phyloP scores from a whole-genome alignment of 495 filamentous ascomycete species.

The Sordaria brevicollis region DNA sequence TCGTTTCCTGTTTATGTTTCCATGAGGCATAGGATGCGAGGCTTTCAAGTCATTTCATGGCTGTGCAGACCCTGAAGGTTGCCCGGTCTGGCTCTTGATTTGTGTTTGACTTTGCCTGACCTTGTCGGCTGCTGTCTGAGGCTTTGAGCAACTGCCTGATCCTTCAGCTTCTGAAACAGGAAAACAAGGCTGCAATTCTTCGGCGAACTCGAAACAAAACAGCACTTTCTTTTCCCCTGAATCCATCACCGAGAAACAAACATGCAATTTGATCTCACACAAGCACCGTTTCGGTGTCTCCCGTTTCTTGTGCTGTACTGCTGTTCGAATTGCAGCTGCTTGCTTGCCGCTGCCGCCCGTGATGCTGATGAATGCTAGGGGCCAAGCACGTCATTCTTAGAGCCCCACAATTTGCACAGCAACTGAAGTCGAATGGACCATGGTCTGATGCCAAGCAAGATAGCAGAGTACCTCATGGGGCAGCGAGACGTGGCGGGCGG shows the following conservation, averaged over 20 bases:
- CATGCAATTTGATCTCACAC: background rate
- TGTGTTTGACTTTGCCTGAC: background rate
- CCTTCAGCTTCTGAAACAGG: background rate
- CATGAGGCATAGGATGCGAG: background rate
- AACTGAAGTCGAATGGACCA: background rate
- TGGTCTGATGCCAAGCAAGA: background rate
- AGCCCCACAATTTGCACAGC: constrained; percentile 6
- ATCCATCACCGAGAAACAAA: background rate
- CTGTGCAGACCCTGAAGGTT: background rate
- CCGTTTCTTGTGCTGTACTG: background rate
- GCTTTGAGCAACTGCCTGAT: too few relatives aligned
- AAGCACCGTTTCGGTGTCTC: background rate
- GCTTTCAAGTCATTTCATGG: background rate
- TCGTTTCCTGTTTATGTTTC: background rate
- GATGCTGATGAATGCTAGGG: background rate
- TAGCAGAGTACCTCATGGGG: background rate
- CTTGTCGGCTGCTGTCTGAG: background rate
- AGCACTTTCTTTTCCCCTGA: background rate
- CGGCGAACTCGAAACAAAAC: background rate
- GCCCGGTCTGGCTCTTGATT: background rate
- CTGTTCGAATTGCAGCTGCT: too few relatives aligned
- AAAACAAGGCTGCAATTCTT: background rate
- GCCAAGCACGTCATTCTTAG: constrained; percentile 14
- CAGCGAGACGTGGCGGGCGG: background rate
- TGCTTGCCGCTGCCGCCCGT: too few relatives aligned